phyloP scores from a whole-genome alignment of 225 moss, liverwort and hornwort species.

The Sphagnum contortum region DNA sequence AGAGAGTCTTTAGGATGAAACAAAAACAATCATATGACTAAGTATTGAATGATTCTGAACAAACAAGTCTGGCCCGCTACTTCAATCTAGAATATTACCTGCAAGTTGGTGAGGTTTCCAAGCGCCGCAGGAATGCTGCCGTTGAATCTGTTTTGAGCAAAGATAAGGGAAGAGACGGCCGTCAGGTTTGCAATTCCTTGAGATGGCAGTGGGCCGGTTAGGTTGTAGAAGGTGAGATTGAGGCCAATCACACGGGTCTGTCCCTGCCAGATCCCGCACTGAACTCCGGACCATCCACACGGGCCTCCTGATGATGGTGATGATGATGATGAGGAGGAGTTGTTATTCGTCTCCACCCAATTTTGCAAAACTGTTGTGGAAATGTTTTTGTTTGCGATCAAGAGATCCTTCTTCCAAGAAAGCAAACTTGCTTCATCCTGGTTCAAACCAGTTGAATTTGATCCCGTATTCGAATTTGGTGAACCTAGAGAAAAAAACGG shows the following conservation, averaged over 20 bases:
- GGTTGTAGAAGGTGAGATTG: slow-evolving; percentile 12
- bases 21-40: slow-evolving; percentile 9
- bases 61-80: neutral
- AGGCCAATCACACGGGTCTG: slow-evolving; percentile 27
- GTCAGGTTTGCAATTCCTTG: slow-evolving; percentile 10
- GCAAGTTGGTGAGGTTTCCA: slow-evolving; percentile 38
- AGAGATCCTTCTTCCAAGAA: slow-evolving; percentile 20
- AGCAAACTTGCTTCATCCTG: slow-evolving; percentile 27
- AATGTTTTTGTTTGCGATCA: slow-evolving; percentile 1
- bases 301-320: slow-evolving; percentile 5
- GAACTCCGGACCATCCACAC: slow-evolving; percentile 27
- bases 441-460: slow-evolving; percentile 17
- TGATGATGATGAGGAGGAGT: too few relatives aligned
- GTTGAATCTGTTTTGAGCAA: slow-evolving; percentile 36
- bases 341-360: slow-evolving; percentile 10
- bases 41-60: slow-evolving; percentile 17
- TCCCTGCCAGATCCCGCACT: slow-evolving; percentile 14
- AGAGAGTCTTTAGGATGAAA: neutral
- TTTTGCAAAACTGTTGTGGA: neutral
- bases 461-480: too few relatives aligned
- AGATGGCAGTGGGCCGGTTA: slow-evolving; percentile 18
- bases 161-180: slow-evolving; percentile 29
- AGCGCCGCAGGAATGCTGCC: slow-evolving; percentile 48
- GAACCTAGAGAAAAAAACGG: too few relatives aligned
- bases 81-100: slow-evolving; percentile 16